Conservation (phyloP, 2,329 filamentous ascomycete genomes). For the Coniochaeta hoffmannii region DNA sequence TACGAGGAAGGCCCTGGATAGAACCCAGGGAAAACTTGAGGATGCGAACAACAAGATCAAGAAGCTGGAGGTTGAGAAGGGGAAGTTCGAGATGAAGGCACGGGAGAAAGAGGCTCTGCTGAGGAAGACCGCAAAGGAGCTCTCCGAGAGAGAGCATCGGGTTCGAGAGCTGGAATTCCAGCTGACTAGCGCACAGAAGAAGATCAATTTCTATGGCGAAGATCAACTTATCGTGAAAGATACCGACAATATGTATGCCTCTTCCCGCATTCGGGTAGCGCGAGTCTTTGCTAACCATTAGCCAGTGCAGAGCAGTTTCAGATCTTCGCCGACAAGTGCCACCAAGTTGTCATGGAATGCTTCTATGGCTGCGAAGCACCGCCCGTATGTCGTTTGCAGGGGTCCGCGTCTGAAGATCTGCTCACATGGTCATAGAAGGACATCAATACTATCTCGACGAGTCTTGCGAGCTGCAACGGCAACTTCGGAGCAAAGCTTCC, state of each 20-base stretch:
- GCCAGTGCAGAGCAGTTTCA: neutral
- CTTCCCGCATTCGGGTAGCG: neutral
- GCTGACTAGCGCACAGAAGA: neutral
- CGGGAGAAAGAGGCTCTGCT: neutral
- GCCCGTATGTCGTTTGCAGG: neutral
- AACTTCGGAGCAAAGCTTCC: constrained; percentile 11
- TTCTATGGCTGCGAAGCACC: neutral
- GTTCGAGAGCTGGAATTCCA: neutral
- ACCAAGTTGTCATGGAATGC: neutral
- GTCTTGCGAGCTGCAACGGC: neutral
- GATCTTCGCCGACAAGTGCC: neutral
- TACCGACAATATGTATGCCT: neutral
- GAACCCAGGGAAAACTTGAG: neutral
- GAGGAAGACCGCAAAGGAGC: neutral
- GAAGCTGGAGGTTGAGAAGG: neutral
- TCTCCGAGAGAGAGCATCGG: neutral
- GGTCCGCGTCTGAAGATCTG: neutral
- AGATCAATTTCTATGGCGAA: neutral
- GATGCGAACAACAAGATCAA: neutral
- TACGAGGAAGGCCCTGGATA: neutral
- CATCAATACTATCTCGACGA: neutral
- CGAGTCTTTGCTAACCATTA: neutral
- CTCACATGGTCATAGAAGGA: neutral
- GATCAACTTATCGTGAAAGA: neutral
- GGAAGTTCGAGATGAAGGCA: neutral